phyloP scores from a whole-genome alignment of 805 yeast species.

The Candida chauliodis region DNA sequence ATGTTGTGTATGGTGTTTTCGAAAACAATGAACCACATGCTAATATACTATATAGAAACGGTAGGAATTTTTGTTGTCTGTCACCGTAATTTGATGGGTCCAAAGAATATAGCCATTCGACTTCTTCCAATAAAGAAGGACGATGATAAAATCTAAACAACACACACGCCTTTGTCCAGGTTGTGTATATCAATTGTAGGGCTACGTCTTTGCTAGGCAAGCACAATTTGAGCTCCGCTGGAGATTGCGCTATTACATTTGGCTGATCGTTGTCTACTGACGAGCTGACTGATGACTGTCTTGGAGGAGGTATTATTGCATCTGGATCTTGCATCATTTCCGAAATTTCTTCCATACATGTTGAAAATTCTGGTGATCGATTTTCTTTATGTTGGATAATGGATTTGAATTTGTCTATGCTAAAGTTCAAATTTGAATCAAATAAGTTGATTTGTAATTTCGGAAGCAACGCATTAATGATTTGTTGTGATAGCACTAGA shows the following conservation, averaged over 20 bases:
- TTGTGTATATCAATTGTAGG: constrained; percentile 62
- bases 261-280: constrained; percentile 19
- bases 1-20: constrained; percentile 29
- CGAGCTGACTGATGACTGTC: constrained; percentile 15
- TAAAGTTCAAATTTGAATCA: constrained; percentile 29
- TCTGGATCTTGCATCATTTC: constrained; percentile 29
- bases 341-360: constrained; percentile 22
- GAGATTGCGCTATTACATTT: constrained; percentile 9
- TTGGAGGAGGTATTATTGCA: constrained; percentile 14
- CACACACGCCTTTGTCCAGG: constrained; percentile 86
- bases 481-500: constrained; percentile 28
- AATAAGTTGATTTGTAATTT: constrained; percentile 30
- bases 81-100: constrained; percentile 71
- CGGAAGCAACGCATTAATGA: constrained; percentile 33
- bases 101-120: constrained; percentile 71
- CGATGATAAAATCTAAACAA: constrained; percentile 82
- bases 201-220: constrained; percentile 77
- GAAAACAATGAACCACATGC: constrained; percentile 84
- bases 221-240: constrained; percentile 54
- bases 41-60: constrained; percentile 79
- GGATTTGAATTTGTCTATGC: constrained; percentile 32
- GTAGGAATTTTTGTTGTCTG: constrained; percentile 70
- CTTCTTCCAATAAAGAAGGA: constrained; percentile 70
- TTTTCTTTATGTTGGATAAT: constrained; percentile 19
- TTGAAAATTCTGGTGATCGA: constrained; percentile 9